Evolutionary conservation across 2,329 filamentous ascomycete species (phyloP).

Genomic region (Fragosphaeria purpurea): DNA sequence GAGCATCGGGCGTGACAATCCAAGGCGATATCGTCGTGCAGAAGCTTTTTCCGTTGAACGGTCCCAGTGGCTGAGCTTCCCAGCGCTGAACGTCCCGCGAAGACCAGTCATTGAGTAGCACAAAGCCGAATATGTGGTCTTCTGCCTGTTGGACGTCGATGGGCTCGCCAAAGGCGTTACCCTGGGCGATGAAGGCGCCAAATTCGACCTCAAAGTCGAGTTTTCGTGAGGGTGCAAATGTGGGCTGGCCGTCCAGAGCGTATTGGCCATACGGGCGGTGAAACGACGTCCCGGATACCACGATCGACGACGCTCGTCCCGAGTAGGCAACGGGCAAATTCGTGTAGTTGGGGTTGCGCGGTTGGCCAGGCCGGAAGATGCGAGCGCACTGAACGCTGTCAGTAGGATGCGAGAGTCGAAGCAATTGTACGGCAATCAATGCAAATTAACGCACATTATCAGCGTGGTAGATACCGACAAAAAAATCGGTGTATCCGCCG

Average conservation of each 20-base stretch:
- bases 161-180: constrained; percentile 18
- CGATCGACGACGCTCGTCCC: constrained; percentile 64
- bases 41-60: constrained; percentile 47
- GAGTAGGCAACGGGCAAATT: constrained; percentile 77
- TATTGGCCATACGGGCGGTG: constrained; percentile 63
- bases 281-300: constrained; percentile 64
- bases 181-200: constrained; percentile 27
- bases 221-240: constrained; percentile 32
- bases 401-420: too few species aligned
- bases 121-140: constrained; percentile 48
- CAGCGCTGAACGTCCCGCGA: constrained; percentile 44
- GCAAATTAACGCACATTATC: neutral
- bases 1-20: constrained; percentile 45
- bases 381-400: neutral
- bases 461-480: constrained; percentile 4
- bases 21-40: constrained; percentile 45
- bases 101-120: constrained; percentile 47
- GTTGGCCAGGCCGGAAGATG: constrained; percentile 47
- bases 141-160: constrained; percentile 32
- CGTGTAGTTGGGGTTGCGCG: constrained; percentile 71
- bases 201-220: constrained; percentile 26
- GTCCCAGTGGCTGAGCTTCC: constrained; percentile 46
- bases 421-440: too few species aligned
- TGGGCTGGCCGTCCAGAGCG: constrained; percentile 49
- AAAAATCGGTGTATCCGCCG: constrained; percentile 10